These are phyloP conservation scores for Senna tora DNA, from an alignment of 306 rosid genomes.

Conservation along the genomic window DNA sequence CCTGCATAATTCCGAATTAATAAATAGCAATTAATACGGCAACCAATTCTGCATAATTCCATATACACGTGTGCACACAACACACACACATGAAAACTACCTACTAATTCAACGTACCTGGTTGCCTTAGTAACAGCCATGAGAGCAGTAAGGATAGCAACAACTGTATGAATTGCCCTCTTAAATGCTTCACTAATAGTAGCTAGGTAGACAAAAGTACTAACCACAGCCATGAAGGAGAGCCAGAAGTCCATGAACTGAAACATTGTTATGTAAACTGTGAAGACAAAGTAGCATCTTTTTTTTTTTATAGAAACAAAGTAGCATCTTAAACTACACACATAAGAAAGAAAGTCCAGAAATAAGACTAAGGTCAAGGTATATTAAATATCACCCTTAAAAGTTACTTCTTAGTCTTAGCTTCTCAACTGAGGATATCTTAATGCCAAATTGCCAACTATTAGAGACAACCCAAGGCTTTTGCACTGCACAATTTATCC, in stretches of 20 bases:
- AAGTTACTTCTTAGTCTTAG: neutral
- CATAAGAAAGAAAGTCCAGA: neutral
- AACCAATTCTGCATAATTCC: too few relatives aligned
- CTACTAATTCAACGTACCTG: slow-evolving; percentile 50
- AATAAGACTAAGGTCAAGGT: slow-evolving; percentile 2
- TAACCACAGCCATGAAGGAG: slow-evolving; percentile 95
- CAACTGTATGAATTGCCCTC: slow-evolving; percentile 84
- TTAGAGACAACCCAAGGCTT: slow-evolving; percentile 4
- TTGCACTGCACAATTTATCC: slow-evolving; percentile 2
- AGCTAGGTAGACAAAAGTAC: slow-evolving; percentile 84
- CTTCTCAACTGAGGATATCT: slow-evolving; percentile 20
- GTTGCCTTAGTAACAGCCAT: slow-evolving; percentile 86
- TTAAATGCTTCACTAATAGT: slow-evolving; percentile 69
- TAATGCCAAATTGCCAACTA: neutral
- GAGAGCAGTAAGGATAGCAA: slow-evolving; percentile 89
- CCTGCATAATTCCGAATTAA: slow-evolving; percentile 31
- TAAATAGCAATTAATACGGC: slow-evolving; percentile 30
- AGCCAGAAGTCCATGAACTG: slow-evolving; percentile 99
- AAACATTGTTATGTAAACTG: slow-evolving; percentile 40
- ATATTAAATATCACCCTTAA: neutral
- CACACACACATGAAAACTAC: neutral
- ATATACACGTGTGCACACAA: neutral
- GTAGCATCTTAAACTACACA: slow-evolving; percentile 15
- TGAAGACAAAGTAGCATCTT: slow-evolving; percentile 27
- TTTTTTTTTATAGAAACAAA: too few relatives aligned